Percentiles rank a stretch among this genome's conserved stretches.
phyloP scores from a whole-genome alignment of 805 yeast species.

The Cyberlindnera suaveolens region DNA sequence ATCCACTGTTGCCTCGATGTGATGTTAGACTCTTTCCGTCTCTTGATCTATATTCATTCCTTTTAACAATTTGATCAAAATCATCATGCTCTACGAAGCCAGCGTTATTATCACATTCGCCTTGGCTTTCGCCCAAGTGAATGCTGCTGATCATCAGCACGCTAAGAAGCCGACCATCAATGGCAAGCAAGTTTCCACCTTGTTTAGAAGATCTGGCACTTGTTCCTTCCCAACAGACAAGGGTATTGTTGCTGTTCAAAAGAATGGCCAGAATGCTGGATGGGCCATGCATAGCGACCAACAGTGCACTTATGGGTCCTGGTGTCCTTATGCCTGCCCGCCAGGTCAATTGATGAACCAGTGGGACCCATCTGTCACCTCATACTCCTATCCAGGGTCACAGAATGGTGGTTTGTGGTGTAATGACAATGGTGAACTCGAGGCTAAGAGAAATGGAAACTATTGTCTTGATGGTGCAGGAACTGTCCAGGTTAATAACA shows the following conservation, averaged over 20 bases:
- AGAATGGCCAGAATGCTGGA: constrained; percentile 56
- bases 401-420: constrained; percentile 82
- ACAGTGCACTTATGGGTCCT: constrained; percentile 64
- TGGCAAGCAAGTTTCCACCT: constrained; percentile 20
- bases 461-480: constrained; percentile 78
- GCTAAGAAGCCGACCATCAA: constrained; percentile 11
- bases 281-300: constrained; percentile 85
- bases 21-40: too few relatives aligned
- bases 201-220: constrained; percentile 31
- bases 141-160: neutral
- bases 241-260: constrained; percentile 67
- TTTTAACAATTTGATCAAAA: neutral
- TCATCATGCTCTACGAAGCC: constrained; percentile 1
- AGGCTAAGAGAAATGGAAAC: constrained; percentile 50
- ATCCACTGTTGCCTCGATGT: neutral
- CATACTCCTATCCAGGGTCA: constrained; percentile 71
- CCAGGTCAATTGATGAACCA: constrained; percentile 85
- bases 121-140: neutral
- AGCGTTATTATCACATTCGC: neutral
- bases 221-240: constrained; percentile 65
- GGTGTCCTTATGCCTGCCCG: constrained; percentile 89
- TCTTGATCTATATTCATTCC: neutral
- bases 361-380: constrained; percentile 76
- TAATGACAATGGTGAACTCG: constrained; percentile 59
- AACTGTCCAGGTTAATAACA: constrained; percentile 57